Evolutionary conservation across 495 filamentous ascomycete genomes (phyloP).

Genomic region (Penicillium steckii): DNA sequence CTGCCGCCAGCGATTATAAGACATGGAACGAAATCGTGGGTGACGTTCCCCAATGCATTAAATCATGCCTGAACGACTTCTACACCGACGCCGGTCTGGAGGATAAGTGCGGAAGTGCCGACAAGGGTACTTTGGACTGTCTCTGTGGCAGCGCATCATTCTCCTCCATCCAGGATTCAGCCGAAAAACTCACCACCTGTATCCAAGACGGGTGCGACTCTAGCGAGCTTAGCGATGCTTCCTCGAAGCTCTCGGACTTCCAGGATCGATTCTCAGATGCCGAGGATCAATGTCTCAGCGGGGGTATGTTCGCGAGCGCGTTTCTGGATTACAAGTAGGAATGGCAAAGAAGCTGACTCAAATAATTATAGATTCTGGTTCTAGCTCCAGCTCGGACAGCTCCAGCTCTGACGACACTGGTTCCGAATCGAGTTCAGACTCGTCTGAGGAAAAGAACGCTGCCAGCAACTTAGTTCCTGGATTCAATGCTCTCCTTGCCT

Average conservation of each 20-base stretch:
- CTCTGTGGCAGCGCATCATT: not conserved
- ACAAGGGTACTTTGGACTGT: not conserved
- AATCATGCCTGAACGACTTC: constrained; percentile 1
- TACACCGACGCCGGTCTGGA: constrained; percentile 1
- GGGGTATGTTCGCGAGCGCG: not conserved
- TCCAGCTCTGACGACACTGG: too few relatives aligned
- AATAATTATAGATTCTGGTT: too few relatives aligned
- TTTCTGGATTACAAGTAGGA: too few relatives aligned
- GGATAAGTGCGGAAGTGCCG: not conserved
- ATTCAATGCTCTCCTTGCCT: not conserved
- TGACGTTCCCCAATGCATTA: constrained; percentile 3
- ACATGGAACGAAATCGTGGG: constrained; percentile 2
- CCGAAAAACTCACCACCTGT: not conserved
- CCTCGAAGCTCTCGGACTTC: not conserved
- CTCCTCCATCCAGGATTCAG: not conserved
- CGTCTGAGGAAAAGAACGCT: not conserved
- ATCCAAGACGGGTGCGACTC: not conserved
- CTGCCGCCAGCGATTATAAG: not conserved
- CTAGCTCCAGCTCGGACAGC: too few relatives aligned
- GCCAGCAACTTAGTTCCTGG: not conserved
- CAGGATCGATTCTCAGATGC: not conserved
- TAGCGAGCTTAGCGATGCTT: not conserved
- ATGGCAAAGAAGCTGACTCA: too few relatives aligned
- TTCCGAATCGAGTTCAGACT: not conserved
- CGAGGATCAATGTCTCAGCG: not conserved